Evolutionary conservation across 352 stramenopile genomes (phyloP).

Genomic region (Globisporangium polare): DNA sequence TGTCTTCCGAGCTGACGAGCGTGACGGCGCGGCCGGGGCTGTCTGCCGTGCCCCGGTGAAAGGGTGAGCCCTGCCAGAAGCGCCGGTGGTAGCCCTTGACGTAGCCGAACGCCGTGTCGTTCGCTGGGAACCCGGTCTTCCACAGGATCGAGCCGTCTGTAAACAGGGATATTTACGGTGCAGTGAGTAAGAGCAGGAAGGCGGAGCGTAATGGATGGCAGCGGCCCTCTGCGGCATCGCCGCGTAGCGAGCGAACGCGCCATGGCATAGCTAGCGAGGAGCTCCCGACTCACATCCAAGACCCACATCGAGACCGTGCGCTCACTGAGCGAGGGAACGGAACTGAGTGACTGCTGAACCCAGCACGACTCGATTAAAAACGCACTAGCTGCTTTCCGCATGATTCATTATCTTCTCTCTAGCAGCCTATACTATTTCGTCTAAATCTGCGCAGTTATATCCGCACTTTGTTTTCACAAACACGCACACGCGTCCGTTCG

Average conservation of each 20-base stretch:
- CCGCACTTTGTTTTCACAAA: conserved; percentile 1
- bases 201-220: too few species aligned
- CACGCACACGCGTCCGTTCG: not conserved
- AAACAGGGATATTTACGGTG: not conserved
- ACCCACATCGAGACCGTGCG: conserved; percentile 55
- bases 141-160: conserved; percentile 28
- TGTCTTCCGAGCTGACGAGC: conserved; percentile 75
- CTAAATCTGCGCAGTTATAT: not conserved
- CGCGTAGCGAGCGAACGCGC: conserved; percentile 60
- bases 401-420: not conserved
- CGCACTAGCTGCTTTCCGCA: conserved; percentile 8
- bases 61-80: conserved; percentile 88
- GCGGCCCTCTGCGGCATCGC: not conserved
- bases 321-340: conserved; percentile 1
- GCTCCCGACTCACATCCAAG: conserved; percentile 82
- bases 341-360: conserved; percentile 8
- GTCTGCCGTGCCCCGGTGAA: conserved; percentile 80
- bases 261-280: conserved; percentile 55
- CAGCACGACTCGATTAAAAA: conserved; percentile 2
- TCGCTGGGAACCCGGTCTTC: conserved; percentile 28
- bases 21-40: conserved; percentile 82
- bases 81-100: conserved; percentile 83
- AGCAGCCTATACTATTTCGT: not conserved
- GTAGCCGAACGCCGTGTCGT: conserved; percentile 35
- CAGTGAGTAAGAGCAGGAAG: conserved; percentile 7